Evolutionary conservation across 768 basidiomycete genomes (phyloP).

Genomic region (Phallus indusiatus): DNA sequence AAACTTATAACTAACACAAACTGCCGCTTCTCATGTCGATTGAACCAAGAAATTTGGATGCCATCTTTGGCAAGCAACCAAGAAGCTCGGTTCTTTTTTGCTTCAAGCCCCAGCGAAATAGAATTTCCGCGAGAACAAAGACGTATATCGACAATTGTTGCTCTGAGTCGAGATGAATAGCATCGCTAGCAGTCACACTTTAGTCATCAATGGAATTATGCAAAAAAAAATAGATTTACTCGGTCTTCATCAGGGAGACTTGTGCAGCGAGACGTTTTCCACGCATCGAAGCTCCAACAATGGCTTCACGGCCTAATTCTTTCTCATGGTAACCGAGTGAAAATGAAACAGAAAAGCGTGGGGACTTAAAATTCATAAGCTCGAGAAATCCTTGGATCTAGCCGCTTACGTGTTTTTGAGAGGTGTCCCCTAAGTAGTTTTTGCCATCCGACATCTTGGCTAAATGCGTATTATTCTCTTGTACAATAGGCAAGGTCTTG

Average conservation of each 20-base stretch:
- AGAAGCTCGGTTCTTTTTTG: slow-evolving; percentile 67
- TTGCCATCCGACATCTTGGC: not conserved
- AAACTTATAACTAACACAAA: slow-evolving; percentile 23
- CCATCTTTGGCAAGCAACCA: slow-evolving; percentile 40
- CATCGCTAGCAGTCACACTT: slow-evolving; percentile 6
- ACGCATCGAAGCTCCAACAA: not conserved
- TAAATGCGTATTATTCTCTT: slow-evolving; percentile 8
- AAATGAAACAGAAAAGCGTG: slow-evolving; percentile 30
- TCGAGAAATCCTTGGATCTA: not conserved
- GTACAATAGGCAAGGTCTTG: slow-evolving; percentile 12
- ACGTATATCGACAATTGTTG: slow-evolving; percentile 40
- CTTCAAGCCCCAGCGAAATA: slow-evolving; percentile 64
- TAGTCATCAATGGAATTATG: not conserved
- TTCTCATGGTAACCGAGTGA: slow-evolving; percentile 33
- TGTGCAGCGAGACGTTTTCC: slow-evolving; percentile 21
- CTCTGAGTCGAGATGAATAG: slow-evolving; percentile 24
- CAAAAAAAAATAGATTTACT: slow-evolving; percentile 5
- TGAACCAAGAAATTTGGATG: slow-evolving; percentile 13
- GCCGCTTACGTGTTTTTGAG: slow-evolving; percentile 1
- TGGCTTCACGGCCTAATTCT: slow-evolving; percentile 4
- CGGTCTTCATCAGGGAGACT: slow-evolving; percentile 18
- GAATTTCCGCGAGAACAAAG: slow-evolving; percentile 61
- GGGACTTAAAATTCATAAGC: slow-evolving; percentile 16
- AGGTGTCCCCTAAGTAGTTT: not conserved
- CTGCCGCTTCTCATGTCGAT: slow-evolving; percentile 21